Evolutionary conservation across 192 early-diverging fungal species (phyloP).

Genomic region (Gorgonomyces haynaldii): DNA sequence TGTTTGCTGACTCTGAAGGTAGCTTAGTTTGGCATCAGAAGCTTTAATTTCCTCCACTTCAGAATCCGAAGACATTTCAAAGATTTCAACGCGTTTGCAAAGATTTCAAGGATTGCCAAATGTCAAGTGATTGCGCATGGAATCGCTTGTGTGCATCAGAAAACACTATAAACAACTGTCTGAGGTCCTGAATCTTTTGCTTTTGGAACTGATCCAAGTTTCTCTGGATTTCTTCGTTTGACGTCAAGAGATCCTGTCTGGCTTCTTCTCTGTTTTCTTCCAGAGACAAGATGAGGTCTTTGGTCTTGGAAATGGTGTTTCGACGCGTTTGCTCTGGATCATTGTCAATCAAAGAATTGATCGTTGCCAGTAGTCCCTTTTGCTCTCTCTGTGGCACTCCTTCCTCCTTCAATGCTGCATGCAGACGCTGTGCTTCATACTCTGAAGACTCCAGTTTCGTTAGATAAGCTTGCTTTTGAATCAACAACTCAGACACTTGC

Average conservation of each 20-base stretch:
- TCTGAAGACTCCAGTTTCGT: slow-evolving; percentile 32
- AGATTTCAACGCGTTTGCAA: too few species aligned
- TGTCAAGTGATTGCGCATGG: not conserved
- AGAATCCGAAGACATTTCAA: too few species aligned
- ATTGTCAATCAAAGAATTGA: slow-evolving; percentile 92
- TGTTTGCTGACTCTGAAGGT: too few species aligned
- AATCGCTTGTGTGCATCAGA: slow-evolving; percentile 26
- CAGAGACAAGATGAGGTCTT: slow-evolving; percentile 65
- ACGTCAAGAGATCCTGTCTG: slow-evolving; percentile 57
- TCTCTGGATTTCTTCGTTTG: slow-evolving; percentile 70
- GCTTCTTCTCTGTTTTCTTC: slow-evolving; percentile 68
- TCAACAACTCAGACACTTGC: slow-evolving; percentile 23
- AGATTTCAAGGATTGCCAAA: not conserved
- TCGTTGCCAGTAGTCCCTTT: slow-evolving; percentile 35
- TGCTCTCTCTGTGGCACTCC: slow-evolving; percentile 18
- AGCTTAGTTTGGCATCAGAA: too few species aligned
- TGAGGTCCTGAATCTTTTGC: slow-evolving; percentile 79
- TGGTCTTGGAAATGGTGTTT: slow-evolving; percentile 75
- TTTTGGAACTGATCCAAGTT: slow-evolving; percentile 92
- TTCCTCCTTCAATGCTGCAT: slow-evolving; percentile 63
- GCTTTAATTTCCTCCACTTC: too few species aligned
- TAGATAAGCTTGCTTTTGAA: slow-evolving; percentile 17
- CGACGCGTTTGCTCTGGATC: slow-evolving; percentile 83
- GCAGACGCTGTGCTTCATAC: slow-evolving; percentile 58
- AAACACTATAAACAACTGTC: slow-evolving; percentile 61